Base-by-base conservation (phyloP, 441 rosid species). In the Macaranga tanarius region DNA sequence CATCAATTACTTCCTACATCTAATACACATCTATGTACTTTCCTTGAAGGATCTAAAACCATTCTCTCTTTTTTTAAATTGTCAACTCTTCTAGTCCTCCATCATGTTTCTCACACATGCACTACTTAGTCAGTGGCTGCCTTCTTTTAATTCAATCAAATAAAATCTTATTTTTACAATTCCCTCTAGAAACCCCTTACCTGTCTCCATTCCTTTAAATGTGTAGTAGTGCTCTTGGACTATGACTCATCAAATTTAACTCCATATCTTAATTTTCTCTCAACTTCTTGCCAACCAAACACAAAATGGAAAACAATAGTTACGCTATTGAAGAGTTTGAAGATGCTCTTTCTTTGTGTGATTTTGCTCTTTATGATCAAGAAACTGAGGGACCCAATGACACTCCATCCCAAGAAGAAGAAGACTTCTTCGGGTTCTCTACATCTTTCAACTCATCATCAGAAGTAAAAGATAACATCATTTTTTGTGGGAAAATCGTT, bases 341-440 rank as follows among this genome's bases (percentile, higher is more conserved):
- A 16, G 86, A 80, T 54, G 44, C 77, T 26, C 76, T 83, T 48
- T 83, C 86, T 16, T 62, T 83, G 0, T 77, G 77, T 51, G 81
- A 80, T 56, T 79, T 80, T 54, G 31, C 72, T n/a, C 34, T 73
- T 3, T 28, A 61, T 44, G 7, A 67, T 23, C 70, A 70, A 62
- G 69, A 65, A 38, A 12, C 2, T 20, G 25, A 45, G 16, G 23
- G 13, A 12, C 10, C 9, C 2, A 12, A 7, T 8, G 25, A 55
- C n/a, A 26, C 67, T 48, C 55, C 56, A 22, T 20, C 17, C 26
- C 63, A 58, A 15, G 74, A 66, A 8, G 22, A 51, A 0, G 22
- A 51, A 0, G 60, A 58, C 34, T 57, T 60, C 54, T 80, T 84
- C 23, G 80, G 82, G 67, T 84, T 84, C 54, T 68, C 82, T 13